Base-by-base conservation (phyloP, 2,329 filamentous ascomycete species). In the Trichoderma breve region DNA sequence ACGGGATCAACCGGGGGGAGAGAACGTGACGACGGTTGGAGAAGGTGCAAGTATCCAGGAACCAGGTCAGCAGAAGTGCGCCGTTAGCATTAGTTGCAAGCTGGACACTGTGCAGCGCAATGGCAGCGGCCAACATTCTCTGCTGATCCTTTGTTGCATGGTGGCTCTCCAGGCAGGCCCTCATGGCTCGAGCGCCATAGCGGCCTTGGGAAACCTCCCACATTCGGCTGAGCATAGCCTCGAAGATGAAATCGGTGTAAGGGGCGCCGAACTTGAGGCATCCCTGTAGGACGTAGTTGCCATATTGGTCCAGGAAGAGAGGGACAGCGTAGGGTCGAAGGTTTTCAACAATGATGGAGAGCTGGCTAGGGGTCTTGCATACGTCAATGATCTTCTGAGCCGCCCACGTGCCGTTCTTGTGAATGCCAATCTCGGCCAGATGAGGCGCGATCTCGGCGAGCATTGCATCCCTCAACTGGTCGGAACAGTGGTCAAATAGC, bases 391-490 rank as follows among this genome's bases (percentile, higher is more conserved):
- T 98, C 87, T 98, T 99, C 83, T 99, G 96, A 1, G 96, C 96
- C 70, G 96, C 96, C 96, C 96, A 99, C 1, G 96, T 99, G 74
- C 96, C 96, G 78, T 99, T 99, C 88, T 99, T 99, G 87, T 99
- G 96, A 8, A 98, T 91, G 77, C 96, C 96, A 82, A 98, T 98
- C 82, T 98, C 95, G 30, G 95, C 94, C 80, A 98, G 88, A 79
- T 98, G 95, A 72, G 95, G 95, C 3, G 93, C 90, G 77, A 99
- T 97, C 79, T 95, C 90, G 15, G 85, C 83, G 72, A 99, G 86
- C 96, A 99, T 98, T 71, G 92, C 91, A 81, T 98, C 94, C 77
- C 97, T 95, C 55, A 95, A 90, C 55, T 90, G 86, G 80, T 98
- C 95, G 0, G 94, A 96, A 84, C 96, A 98, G 83, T 93, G 94